Base-by-base conservation (phyloP, 495 filamentous ascomycete genomes). In the Hypoxylon lenormandii region DNA sequence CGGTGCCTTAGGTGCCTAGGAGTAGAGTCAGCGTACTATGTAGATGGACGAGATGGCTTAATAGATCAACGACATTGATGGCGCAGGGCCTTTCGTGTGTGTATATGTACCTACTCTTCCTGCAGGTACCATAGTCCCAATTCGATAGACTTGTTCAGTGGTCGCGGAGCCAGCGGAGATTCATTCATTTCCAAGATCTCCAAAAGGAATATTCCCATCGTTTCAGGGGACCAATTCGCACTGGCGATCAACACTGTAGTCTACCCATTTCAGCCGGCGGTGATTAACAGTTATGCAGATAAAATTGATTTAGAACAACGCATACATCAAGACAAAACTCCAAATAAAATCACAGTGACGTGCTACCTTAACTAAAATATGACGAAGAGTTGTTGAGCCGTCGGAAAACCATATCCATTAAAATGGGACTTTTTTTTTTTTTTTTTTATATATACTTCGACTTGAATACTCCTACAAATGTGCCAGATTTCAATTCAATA, bases 241-340 rank as follows among this genome's bases (percentile, higher is more conserved):
- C 53, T 60, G 23, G 38, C 28, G 68, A 71, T 71, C 62, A 65
- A 61, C 60, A 49, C 50, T 21, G 33, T 38, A 18, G 8, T 51
- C 46, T 57, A 51, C 66, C 51, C 37, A 40, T 64, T 65, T 70
- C 13, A 56, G 56, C 45, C 49, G 30, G 48, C 26, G 42, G 37
- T 53, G 48, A 57, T 63, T 37, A 60, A 42, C 30, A 60, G 51
- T 64, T 51, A 57, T 60, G 60, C 52, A 61, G 55, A 57, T 51
- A 40, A 33, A 54, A 48, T 47, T 55, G 45, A 38, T 28, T 23
- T 21, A 54, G 51, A 58, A 52, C 46, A 54, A 40, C 47, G 38
- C 45, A 42, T 12, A 42, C 37, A 57, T 7, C 26, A 48, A 43
- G 23, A 15, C 15, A 61, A 30, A 40, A 23, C 42, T 59, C 38